Conservation (phyloP, 371 early-diverging fungal genomes). For the Mortierella sp. region DNA sequence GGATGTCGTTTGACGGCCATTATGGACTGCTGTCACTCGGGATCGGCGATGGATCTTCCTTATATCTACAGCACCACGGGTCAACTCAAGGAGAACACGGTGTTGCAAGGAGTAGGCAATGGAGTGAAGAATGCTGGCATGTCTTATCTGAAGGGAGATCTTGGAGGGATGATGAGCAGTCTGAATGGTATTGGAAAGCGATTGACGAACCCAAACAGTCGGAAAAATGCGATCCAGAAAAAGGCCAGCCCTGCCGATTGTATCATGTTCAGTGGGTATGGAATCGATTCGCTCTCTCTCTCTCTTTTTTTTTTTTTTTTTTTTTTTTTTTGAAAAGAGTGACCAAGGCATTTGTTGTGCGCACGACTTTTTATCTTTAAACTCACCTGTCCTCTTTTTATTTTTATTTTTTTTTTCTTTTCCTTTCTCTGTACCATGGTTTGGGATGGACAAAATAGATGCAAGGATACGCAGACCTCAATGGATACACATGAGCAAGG, state of each 20-base stretch:
- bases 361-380: no score
- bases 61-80: conserved; percentile 85
- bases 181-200: conserved; percentile 62
- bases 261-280: conserved; percentile 85
- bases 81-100: conserved; percentile 62
- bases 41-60: conserved; percentile 90
- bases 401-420: conserved; percentile 32
- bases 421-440: not conserved
- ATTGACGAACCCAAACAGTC: conserved; percentile 53
- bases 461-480: conserved; percentile 91
- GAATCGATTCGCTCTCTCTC: not conserved
- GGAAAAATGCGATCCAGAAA: conserved; percentile 55
- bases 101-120: conserved; percentile 66
- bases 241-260: conserved; percentile 82
- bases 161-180: conserved; percentile 56
- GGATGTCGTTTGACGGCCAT: conserved; percentile 90
- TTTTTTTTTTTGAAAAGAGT: not conserved
- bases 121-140: conserved; percentile 63
- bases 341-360: not conserved
- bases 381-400: no score
- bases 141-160: conserved; percentile 67
- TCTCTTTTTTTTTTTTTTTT: conserved; percentile 19
- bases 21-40: conserved; percentile 91
- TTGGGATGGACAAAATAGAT: no score
- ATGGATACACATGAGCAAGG: conserved; percentile 81